A percentile compares a stretch with the other conserved stretches of the same genome.
phyloP scores from a whole-genome alignment of 2,329 filamentous ascomycete species.

The Pyrenochaeta sp. region DNA sequence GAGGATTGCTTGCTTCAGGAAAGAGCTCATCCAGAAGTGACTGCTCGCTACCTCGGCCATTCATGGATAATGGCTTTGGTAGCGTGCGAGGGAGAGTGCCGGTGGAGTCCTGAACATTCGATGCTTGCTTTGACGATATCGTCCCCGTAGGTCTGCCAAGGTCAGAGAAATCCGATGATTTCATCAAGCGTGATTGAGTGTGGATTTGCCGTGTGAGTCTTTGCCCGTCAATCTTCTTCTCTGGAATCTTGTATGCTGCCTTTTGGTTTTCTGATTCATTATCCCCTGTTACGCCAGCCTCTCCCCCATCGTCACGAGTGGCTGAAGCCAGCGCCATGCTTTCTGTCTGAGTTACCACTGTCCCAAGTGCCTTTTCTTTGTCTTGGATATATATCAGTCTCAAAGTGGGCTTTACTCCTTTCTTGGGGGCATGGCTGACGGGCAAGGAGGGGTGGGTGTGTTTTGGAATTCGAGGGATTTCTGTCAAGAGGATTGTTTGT shows the following conservation, averaged over 20 bases:
- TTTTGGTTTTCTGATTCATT: neutral
- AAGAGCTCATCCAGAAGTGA: conserved; percentile 63
- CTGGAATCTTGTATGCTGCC: neutral
- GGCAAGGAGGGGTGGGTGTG: neutral
- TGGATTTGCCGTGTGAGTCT: conserved; percentile 21
- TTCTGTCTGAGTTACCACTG: neutral
- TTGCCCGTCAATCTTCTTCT: conserved; percentile 14
- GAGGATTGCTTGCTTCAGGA: conserved; percentile 54
- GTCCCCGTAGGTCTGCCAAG: neutral
- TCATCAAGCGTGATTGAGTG: conserved; percentile 22
- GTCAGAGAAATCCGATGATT: conserved; percentile 14
- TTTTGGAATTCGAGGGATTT: neutral
- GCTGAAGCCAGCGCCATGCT: too few species aligned
- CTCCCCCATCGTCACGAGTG: neutral
- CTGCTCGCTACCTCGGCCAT: conserved; percentile 29
- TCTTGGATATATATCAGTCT: neutral
- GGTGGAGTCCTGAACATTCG: neutral
- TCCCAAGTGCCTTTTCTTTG: neutral
- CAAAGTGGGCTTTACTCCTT: neutral
- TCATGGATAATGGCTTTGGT: conserved; percentile 5
- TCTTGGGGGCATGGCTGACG: neutral
- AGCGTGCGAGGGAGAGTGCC: neutral
- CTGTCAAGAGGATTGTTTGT: neutral
- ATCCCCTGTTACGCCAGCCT: neutral
- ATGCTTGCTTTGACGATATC: neutral